Evolutionary conservation across 140 eudicot genomes (phyloP).

Genomic region (Erigeron philadelphicus): DNA sequence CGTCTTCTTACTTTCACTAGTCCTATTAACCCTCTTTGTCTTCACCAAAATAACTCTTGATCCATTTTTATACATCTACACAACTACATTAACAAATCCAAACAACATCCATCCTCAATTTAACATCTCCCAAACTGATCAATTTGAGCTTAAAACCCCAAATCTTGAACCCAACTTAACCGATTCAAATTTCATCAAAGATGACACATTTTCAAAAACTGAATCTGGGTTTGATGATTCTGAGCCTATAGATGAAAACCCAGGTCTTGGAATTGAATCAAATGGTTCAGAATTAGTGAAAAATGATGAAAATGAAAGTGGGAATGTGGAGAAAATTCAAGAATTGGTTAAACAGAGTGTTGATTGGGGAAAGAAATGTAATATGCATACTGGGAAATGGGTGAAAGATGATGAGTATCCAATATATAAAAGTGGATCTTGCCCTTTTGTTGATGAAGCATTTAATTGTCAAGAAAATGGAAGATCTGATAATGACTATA

Average conservation of each 20-base stretch:
- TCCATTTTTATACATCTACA: conserved; percentile 27
- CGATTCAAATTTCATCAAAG: conserved; percentile 5
- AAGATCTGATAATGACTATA: conserved; percentile 58
- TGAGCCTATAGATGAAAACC: conserved; percentile 19
- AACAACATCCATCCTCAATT: conserved; percentile 3
- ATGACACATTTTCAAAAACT: conserved; percentile 20
- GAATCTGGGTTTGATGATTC: conserved; percentile 26
- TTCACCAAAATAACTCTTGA: conserved; percentile 28
- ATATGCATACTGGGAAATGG: conserved; percentile 71
- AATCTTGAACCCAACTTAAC: conserved; percentile 26
- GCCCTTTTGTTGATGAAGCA: conserved; percentile 88
- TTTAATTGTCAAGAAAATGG: conserved; percentile 78
- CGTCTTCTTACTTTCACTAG: conserved; percentile 21
- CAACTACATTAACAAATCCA: conserved; percentile 14
- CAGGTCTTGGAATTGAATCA: conserved; percentile 24
- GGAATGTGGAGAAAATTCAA: conserved; percentile 8
- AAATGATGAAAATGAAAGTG: conserved; percentile 17
- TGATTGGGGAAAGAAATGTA: conserved; percentile 42
- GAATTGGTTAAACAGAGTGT: conserved; percentile 33
- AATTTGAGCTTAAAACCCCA: conserved; percentile 22
- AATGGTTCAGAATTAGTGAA: conserved; percentile 12
- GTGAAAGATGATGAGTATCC: conserved; percentile 81
- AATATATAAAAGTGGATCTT: conserved; percentile 61
- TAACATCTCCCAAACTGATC: background rate
- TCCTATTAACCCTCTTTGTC: conserved; percentile 26